Evolutionary conservation across 2,329 filamentous ascomycete species (phyloP), one percentile per base, ranked within the genome.

Genomic region (Botrytis tulipae): DNA sequence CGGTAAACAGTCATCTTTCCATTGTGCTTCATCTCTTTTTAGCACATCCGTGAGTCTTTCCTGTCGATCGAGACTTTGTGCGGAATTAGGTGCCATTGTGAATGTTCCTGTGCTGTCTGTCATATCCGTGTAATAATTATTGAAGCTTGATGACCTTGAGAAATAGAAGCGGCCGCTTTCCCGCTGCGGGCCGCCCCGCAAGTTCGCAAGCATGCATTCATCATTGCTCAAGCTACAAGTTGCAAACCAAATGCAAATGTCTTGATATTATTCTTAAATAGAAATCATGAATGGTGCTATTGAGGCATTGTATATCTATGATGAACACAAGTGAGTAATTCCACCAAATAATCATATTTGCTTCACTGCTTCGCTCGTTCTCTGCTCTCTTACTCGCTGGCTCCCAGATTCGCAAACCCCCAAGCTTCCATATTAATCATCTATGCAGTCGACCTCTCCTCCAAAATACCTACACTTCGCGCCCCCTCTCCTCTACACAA

Each of bases 301-400:
- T 81, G 95, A 98, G 86, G 96, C 95, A 82, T 87, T 99, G 80
- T 95, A 98, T 86, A 94, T 99, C 82, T 98, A 93, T 83, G 95
- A 98, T 88, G 95, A 98, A 86, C 90, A 95, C 84, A 94, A 95
- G 95, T 97, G 85, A 80, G 88, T 72, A 29, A 37, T 75, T 73
- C 46, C 60, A 73, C 73, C 66, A 18, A 22, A 32, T 32, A 51
- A 51, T 42, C 1, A 12, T 42, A 40, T 42, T 40, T 62, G 35
- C 35, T 37, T 37, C 60, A 62, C 60, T 2, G 25, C 78, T 81
- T 82, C 73, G 77, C 62, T 22, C 46, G 14, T 25, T 29, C 25
- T 62, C 37, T n/a, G 16, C n/a, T 29, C 7, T 14, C 12, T n/a
- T 3, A 20, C 62, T 42, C 5, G 7, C 46, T 54, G 65, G 32